Evolutionary conservation across 495 filamentous ascomycete genomes (phyloP), one percentile per base, ranked within the genome.

Genomic region (Penicillium alfredii): DNA sequence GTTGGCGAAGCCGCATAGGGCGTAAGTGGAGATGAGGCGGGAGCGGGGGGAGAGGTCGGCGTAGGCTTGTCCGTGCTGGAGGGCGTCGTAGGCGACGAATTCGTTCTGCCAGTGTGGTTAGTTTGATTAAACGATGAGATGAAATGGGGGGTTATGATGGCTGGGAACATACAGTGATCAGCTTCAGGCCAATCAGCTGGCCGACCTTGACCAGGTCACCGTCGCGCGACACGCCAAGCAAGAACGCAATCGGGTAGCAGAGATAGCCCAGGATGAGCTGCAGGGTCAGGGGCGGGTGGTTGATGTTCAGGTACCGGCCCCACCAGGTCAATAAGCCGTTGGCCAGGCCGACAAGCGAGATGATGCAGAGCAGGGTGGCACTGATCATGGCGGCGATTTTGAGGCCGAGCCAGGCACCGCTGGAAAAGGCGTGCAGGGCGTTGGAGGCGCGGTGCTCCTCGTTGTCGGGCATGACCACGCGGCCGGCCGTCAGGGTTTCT

Each of bases 311-410:
- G 56, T 92, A 95, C 9, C 67, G 68, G 39, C 88, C 88, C 85
- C 86, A 94, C 88, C 88, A 94, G 19, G 76, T 81, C 25, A 95
- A 73, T 4, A 94, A 70, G 11, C 81, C 86, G 47, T 95, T 80
- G 33, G 77, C 59, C 4, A 95, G 73, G 9, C 67, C 80, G 21
- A 95, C 66, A 19, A 93, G 73, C 3, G 84, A 84, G 45, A 95
- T 82, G 48, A 94, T 88, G 55, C 86, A 93, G 8, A 95, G 75
- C 5, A 94, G 66, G 3, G 77, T 82, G 20, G 82, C 71, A 9
- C 81, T 42, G 34, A 94, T 93, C 80, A 88, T 94, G 28, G 82
- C 85, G 2, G 78, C 86, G 40, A 94, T 90, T 61, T 88, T 90
- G 43, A 95, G 57, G 47, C 88, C 88, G 1, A 92, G 72, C 86